Base-by-base conservation (phyloP, 805 yeast species). In the Candida loeiensis region DNA sequence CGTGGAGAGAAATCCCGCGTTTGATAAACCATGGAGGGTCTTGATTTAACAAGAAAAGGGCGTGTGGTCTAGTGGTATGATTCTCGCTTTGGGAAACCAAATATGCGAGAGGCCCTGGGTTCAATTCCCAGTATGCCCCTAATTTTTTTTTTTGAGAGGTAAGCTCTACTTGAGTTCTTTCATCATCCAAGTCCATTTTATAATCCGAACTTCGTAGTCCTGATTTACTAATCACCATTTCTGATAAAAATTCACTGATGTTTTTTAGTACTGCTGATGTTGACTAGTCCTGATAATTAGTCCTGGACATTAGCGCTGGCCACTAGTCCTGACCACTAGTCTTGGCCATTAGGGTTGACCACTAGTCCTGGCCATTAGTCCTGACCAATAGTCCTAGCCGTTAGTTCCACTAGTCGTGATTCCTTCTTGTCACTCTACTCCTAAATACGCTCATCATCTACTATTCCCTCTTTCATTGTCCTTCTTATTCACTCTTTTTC, bases 61-160 rank as follows among this genome's bases (percentile, higher is more conserved):
- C 54, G 56, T 48, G 53, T 55, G 59, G 61, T 56, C 58, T 54
- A 55, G 59, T 55, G 58, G 61, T 55, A 55, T 56, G 61, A 56
- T 56, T 56, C 61, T 53, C 59, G 59, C 59, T 56, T 56, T 54
- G 61, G 61, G 61, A 15, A 28, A 36, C 4, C 57, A 53, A 53
- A 41, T 40, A 46, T 73, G 77, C 74, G 77, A 72, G 77, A 73
- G 77, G 77, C 76, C 78, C 77, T 69, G 77, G 77, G 77, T 72
- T 72, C 77, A 72, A 73, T 72, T 72, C 77, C 76, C 77, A 68
- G 76, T 56, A 51, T 55, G 66, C 68, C 69, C 69, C 66, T 25
- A 41, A 41, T 40, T 38, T 45, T 38, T 26, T 25, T 20, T 6
- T 25, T 25, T 25, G n/a, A n/a, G n/a, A n/a, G n/a, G n/a, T n/a